phyloP scores from a whole-genome alignment of 768 basidiomycete species.

The Crucibulum laeve region DNA sequence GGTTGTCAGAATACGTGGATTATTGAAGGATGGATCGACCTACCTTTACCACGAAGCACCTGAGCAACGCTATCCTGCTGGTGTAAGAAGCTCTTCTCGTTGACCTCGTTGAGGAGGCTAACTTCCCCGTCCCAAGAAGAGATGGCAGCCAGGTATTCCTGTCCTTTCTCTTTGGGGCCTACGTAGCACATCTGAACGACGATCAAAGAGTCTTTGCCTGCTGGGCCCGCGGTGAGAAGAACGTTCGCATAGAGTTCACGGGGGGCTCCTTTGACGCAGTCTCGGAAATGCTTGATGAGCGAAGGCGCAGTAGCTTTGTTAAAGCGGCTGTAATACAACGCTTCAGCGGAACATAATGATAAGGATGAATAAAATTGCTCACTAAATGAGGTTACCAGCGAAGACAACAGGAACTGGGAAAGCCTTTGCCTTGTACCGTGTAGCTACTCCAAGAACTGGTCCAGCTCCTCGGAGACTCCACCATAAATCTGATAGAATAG shows the following conservation, averaged over 20 bases:
- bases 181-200: slow-evolving; percentile 92
- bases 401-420: slow-evolving; percentile 89
- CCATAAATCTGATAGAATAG: slow-evolving; percentile 60
- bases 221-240: slow-evolving; percentile 86
- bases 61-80: slow-evolving; percentile 94
- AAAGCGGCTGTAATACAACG: slow-evolving; percentile 59
- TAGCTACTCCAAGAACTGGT: slow-evolving; percentile 77
- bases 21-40: slow-evolving; percentile 8
- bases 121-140: slow-evolving; percentile 86
- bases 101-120: slow-evolving; percentile 84
- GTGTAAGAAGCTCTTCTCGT: slow-evolving; percentile 83
- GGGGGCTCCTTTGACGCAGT: slow-evolving; percentile 87
- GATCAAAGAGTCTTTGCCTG: slow-evolving; percentile 77
- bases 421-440: slow-evolving; percentile 86
- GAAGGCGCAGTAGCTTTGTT: slow-evolving; percentile 83
- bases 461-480: slow-evolving; percentile 88
- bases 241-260: slow-evolving; percentile 88
- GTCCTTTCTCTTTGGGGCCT: slow-evolving; percentile 68
- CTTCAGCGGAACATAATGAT: slow-evolving; percentile 9
- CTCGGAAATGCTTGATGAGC: slow-evolving; percentile 87
- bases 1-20: neutral
- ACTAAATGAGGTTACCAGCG: slow-evolving; percentile 92
- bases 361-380: slow-evolving; percentile 23
- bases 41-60: slow-evolving; percentile 80
- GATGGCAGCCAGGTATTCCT: slow-evolving; percentile 76